Base-by-base conservation (phyloP, 495 filamentous ascomycete genomes). In the Aspergillus homomorphus region DNA sequence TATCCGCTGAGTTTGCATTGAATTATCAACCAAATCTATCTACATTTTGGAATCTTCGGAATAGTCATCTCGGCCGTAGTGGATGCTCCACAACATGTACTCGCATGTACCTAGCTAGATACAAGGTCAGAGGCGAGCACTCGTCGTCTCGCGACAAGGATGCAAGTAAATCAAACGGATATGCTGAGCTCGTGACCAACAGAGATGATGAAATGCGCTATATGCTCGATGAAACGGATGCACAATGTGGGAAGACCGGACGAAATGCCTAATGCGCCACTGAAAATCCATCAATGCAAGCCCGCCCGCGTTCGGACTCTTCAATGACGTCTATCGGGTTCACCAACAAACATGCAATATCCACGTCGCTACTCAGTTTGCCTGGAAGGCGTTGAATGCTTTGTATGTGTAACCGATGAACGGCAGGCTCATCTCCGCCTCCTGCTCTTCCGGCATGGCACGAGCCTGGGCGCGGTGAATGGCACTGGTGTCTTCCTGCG, bases 321-420 rank as follows among this genome's bases (percentile, higher is more conserved):
- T 59, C 63, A 62, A 54, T 38, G 49, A 54, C 33, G 49, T 62
- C 60, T 48, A 62, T 58, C 42, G 53, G 57, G 56, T 51, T 60
- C 56, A 59, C 45, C 55, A 51, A 53, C 53, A 45, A 56, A 62
- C 52, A 56, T 26, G 60, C 56, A 33, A 23, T 55, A 21, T 53
- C 43, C 57, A 19, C 46, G 33, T 61, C 21, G 50, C 58, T 52
- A 22, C 43, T 67, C 59, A 79, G 23, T 60, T 77, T 48, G 55
- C 75, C 57, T 82, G 73, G 72, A 87, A 87, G 62, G 88, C 89
- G 76, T 96, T 93, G 74, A 98, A 98, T 57, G 94, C 88, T 80
- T 96, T 98, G 80, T 96, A 98, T 19, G 94, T 98, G 70, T 98
- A 98, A 21, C 94, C 94, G 65, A 98, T 96, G 71, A 98, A 98